phyloP scores from a whole-genome alignment of 495 filamentous ascomycete genomes.

The Pseudevernia furfuracea region DNA sequence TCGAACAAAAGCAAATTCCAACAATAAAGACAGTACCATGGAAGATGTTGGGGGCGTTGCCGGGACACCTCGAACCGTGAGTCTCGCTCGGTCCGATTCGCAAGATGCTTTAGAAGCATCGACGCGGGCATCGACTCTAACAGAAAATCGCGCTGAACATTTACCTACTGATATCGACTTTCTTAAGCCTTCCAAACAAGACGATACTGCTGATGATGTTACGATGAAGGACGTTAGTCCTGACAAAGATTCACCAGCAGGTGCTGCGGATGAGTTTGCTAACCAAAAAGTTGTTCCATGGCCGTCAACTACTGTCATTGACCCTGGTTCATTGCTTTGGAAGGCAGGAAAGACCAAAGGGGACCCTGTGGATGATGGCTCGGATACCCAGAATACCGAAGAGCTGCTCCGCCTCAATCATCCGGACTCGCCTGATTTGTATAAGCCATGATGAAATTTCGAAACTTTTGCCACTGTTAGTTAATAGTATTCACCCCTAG shows the following conservation, averaged over 20 bases:
- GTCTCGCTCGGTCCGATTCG: constrained; percentile 4
- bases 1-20: background rate
- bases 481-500: no score
- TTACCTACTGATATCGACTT: background rate
- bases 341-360: background rate
- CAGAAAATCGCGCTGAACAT: background rate
- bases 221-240: constrained; percentile 11
- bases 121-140: constrained; percentile 6
- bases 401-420: background rate
- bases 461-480: no score
- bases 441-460: background rate
- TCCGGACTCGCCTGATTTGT: background rate
- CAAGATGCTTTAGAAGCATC: background rate
- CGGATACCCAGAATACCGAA: background rate
- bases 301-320: background rate
- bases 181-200: no score
- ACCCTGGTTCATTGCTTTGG: background rate
- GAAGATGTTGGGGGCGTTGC: background rate
- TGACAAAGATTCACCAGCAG: background rate
- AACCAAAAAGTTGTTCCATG: background rate
- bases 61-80: background rate
- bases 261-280: background rate
- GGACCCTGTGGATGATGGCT: background rate
- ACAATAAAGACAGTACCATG: constrained; percentile 17
- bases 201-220: constrained; percentile 7